Evolutionary conservation across 805 yeast genomes (phyloP).

Genomic region (Saccharomycopsis sp.): DNA sequence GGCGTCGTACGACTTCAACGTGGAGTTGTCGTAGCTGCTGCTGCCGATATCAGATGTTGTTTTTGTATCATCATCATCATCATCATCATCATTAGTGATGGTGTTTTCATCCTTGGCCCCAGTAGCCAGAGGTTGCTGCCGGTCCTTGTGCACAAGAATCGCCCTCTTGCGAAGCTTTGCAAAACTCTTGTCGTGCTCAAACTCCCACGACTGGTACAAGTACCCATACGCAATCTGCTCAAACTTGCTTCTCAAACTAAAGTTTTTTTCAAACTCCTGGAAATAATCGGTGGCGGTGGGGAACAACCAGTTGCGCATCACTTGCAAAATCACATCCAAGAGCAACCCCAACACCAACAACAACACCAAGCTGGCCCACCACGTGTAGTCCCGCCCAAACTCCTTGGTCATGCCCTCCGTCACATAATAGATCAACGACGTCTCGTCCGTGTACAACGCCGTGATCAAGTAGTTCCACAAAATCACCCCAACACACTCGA

Average conservation of each 20-base stretch:
- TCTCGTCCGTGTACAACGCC: constrained; percentile 46
- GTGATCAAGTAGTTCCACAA: constrained; percentile 77
- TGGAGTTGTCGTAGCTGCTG: no score
- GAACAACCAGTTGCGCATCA: constrained; percentile 42
- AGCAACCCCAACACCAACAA: constrained; percentile 49
- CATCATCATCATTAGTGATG: constrained; percentile 2
- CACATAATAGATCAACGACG: constrained; percentile 61
- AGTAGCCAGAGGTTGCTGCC: constrained; percentile 14
- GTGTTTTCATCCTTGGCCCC: constrained; percentile 5
- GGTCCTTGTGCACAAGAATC: no score
- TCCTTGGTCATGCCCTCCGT: constrained; percentile 54
- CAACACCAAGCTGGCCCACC: constrained; percentile 74
- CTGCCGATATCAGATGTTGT: background rate
- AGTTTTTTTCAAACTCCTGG: constrained; percentile 65
- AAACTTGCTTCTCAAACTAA: constrained; percentile 53
- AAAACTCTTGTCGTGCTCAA: constrained; percentile 41
- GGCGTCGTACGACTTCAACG: background rate
- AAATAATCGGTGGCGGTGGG: constrained; percentile 76
- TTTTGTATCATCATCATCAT: constrained; percentile 22
- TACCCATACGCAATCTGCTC: constrained; percentile 69
- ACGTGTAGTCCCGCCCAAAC: constrained; percentile 73
- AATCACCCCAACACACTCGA: constrained; percentile 80
- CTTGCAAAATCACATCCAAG: constrained; percentile 57
- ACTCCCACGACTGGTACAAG: constrained; percentile 71
- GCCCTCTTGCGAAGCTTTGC: constrained; percentile 22